Base-by-base conservation (phyloP, 129 eudicot species). In the Tanacetum coccineum region DNA sequence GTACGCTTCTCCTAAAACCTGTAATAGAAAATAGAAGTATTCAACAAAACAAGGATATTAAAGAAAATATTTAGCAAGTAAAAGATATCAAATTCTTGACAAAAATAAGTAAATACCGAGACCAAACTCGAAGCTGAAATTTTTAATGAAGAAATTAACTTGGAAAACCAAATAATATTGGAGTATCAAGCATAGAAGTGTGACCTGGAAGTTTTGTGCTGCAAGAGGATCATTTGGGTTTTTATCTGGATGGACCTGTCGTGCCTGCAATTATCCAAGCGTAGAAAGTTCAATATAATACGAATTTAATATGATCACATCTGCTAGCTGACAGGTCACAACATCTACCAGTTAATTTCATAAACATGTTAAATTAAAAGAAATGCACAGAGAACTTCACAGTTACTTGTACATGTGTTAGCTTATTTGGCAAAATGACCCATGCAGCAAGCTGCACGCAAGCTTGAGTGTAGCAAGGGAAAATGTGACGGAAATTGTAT, bases 1-100 rank as follows among this genome's bases (percentile, higher is more conserved):
- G 66, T 93, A 93, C 70, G 99, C 99, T 81, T 93, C 99, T 57
- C 99, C 99, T 78, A 93, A 46, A 73, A 80, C 94, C 99, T 93
- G 81, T 68, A 15, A 68, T 17, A 42, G 13, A 49, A 67, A 61
- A 70, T 48, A 48, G 51, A 36, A 60, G 8, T 20, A 68, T 45
- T 53, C 65, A 12, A 36, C 7, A 59, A 48, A 66, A 68, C 9
- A 58, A 54, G 55, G 42, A 65, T 39, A 66, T 3, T 10, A 25
- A 46, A 62, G 51, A 49, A 69, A n/a, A 64, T 9, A 64, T n/a
- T 13, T 13, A 70, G 42, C 42, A 36, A 36, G 9, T 36, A 36
- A 36, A 36, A 36, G 42, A 36, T 36, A 36, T 36, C 42, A 36
- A 6, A 36, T 6, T 36, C 42, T 36, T 36, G 42, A 36, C 42